phyloP scores from a whole-genome alignment of 495 filamentous ascomycete species.

The Talaromyces liani region DNA sequence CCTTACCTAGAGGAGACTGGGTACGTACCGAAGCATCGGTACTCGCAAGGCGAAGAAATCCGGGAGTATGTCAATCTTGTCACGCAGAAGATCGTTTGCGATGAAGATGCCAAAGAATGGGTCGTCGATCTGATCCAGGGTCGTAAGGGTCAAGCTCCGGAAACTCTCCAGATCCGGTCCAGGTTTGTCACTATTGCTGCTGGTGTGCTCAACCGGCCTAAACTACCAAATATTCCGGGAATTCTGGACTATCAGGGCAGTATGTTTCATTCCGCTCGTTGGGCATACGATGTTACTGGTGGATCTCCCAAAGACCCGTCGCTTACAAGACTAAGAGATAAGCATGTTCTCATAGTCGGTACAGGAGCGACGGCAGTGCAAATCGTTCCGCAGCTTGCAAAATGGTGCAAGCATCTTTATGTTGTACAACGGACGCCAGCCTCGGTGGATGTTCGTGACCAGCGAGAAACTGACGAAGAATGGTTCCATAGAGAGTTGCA shows the following conservation, averaged over 20 bases:
- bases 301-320: constrained; percentile 36
- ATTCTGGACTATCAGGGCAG: constrained; percentile 16
- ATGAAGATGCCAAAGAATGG: too few species aligned
- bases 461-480: constrained; percentile 30
- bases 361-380: constrained; percentile 43
- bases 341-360: constrained; percentile 40
- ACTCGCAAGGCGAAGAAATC: constrained; percentile 19
- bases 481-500: constrained; percentile 18
- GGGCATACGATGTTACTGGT: constrained; percentile 41
- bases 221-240: constrained; percentile 19
- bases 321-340: constrained; percentile 30
- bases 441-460: constrained; percentile 34
- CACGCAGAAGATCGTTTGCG: too few species aligned
- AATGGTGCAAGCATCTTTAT: constrained; percentile 16
- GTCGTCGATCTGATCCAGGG: constrained; percentile 9
- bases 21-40: constrained; percentile 40
- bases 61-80: constrained; percentile 9
- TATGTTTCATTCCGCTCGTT: constrained; percentile 35
- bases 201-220: constrained; percentile 16
- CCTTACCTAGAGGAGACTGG: constrained; percentile 55
- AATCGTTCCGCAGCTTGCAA: constrained; percentile 26
- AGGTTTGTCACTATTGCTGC: constrained; percentile 17
- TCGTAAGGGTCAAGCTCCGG: constrained; percentile 11
- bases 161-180: constrained; percentile 9
- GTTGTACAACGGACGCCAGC: constrained; percentile 46